phyloP scores from a whole-genome alignment of 768 basidiomycete genomes.

The Agrocybe pediades region DNA sequence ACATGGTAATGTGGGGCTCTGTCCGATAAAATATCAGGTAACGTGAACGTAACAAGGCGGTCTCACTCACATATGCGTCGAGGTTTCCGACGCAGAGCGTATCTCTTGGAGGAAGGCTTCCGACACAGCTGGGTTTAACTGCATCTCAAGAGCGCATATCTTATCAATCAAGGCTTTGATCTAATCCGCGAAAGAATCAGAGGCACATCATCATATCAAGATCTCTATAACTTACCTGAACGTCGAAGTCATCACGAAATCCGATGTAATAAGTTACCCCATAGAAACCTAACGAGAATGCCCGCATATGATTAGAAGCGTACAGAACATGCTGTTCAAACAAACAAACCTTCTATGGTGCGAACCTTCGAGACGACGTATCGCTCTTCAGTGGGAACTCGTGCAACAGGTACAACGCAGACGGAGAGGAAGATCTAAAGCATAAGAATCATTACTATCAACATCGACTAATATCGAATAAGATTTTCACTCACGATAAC shows the following conservation, averaged over 20 bases:
- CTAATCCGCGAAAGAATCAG: constrained; percentile 18
- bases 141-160: constrained; percentile 51
- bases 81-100: constrained; percentile 33
- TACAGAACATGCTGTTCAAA: not conserved
- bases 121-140: constrained; percentile 34
- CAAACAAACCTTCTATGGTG: constrained; percentile 46
- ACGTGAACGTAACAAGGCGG: not conserved
- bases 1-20: constrained; percentile 65
- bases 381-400: constrained; percentile 48
- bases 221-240: constrained; percentile 30
- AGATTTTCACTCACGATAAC: constrained; percentile 49
- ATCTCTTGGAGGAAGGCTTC: constrained; percentile 41
- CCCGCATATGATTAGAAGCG: not conserved
- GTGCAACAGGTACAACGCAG: constrained; percentile 49
- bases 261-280: constrained; percentile 61
- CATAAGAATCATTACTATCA: not conserved
- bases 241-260: constrained; percentile 62
- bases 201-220: not conserved
- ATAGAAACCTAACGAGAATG: constrained; percentile 47
- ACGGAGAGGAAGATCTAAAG: constrained; percentile 64
- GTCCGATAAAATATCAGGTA: not conserved
- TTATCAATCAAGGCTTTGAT: constrained; percentile 48
- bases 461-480: too few relatives aligned
- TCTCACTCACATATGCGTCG: constrained; percentile 62
- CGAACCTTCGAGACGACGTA: constrained; percentile 62